Conservation (phyloP, 2,329 filamentous ascomycete genomes). For the Pseudogymnoascus sp. region DNA sequence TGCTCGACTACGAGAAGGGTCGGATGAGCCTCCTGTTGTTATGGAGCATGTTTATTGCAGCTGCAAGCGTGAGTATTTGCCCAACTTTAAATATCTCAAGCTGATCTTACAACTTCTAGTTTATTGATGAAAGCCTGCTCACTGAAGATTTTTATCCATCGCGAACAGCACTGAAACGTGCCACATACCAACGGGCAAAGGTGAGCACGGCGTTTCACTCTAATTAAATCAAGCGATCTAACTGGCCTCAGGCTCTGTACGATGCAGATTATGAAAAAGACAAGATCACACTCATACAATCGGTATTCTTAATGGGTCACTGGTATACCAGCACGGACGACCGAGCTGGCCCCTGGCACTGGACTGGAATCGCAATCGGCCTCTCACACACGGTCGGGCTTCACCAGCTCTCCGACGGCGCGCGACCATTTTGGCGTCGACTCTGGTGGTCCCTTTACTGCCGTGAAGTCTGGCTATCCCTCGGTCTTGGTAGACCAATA, state of each 20-base stretch:
- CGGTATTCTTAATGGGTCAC: conserved; percentile 35
- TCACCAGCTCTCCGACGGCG: conserved; percentile 24
- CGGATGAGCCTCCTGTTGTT: conserved; percentile 32
- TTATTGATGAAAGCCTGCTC: conserved; percentile 14
- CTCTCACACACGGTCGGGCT: conserved; percentile 37
- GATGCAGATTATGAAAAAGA: conserved; percentile 32
- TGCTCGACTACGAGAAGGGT: conserved; percentile 25
- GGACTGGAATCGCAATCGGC: conserved; percentile 38
- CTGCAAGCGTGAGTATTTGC: conserved; percentile 27
- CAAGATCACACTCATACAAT: conserved; percentile 35
- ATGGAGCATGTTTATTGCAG: conserved; percentile 30
- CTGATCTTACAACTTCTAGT: conserved; percentile 5
- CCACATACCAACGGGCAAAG: conserved; percentile 33
- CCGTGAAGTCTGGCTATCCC: conserved; percentile 35
- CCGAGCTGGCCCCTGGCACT: conserved; percentile 37
- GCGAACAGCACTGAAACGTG: conserved; percentile 31
- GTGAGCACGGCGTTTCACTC: conserved; percentile 15
- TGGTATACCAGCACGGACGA: conserved; percentile 37
- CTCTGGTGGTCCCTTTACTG: conserved; percentile 36
- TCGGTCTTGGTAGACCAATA: conserved; percentile 34
- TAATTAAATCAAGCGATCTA: not conserved
- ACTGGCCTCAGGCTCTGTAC: conserved; percentile 20
- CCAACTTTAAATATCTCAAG: not conserved
- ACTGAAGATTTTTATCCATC: conserved; percentile 21
- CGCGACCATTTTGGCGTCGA: conserved; percentile 30